phyloP scores from a whole-genome alignment of 1,284 basidiomycete species.

The Ustilago trichophora region DNA sequence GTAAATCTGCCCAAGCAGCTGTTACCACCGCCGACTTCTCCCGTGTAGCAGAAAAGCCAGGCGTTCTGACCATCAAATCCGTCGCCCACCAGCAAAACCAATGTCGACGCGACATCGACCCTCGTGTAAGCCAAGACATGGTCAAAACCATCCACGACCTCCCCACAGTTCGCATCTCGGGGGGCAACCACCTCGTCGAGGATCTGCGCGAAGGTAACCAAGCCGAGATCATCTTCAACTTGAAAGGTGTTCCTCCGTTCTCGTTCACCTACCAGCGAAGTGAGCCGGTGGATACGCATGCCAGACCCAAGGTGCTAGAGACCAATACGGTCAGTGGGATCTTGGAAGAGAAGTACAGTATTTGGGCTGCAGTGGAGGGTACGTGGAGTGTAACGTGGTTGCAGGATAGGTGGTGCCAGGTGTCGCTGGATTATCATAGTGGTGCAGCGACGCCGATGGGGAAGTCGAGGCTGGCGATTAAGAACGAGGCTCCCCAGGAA shows the following conservation, averaged over 20 bases:
- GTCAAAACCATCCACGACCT: constrained; percentile 81
- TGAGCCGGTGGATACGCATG: constrained; percentile 62
- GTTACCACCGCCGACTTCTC: constrained; percentile 83
- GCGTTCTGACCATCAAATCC: constrained; percentile 81
- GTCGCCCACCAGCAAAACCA: constrained; percentile 77
- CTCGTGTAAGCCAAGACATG: constrained; percentile 66
- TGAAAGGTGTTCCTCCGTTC: constrained; percentile 91
- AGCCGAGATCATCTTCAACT: constrained; percentile 88
- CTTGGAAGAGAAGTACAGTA: constrained; percentile 79
- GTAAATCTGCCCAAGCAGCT: constrained; percentile 78
- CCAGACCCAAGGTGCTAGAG: constrained; percentile 58
- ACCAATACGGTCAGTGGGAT: constrained; percentile 73
- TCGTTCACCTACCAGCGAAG: constrained; percentile 74
- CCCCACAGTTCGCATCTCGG: constrained; percentile 85
- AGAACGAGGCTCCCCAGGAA: constrained; percentile 12
- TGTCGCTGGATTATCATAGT: constrained; percentile 53
- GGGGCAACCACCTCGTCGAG: constrained; percentile 81
- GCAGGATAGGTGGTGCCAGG: constrained; percentile 78
- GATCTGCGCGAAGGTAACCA: constrained; percentile 82
- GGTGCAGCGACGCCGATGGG: constrained; percentile 48
- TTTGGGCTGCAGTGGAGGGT: constrained; percentile 87
- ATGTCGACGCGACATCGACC: constrained; percentile 68
- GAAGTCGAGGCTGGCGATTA: constrained; percentile 37
- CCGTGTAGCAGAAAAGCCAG: constrained; percentile 80
- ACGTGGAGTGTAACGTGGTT: constrained; percentile 88